A percentile compares a stretch with the other conserved stretches of the same genome.
Evolutionary conservation across 345 rosid species (phyloP).

Genomic region (Salix exigua): DNA sequence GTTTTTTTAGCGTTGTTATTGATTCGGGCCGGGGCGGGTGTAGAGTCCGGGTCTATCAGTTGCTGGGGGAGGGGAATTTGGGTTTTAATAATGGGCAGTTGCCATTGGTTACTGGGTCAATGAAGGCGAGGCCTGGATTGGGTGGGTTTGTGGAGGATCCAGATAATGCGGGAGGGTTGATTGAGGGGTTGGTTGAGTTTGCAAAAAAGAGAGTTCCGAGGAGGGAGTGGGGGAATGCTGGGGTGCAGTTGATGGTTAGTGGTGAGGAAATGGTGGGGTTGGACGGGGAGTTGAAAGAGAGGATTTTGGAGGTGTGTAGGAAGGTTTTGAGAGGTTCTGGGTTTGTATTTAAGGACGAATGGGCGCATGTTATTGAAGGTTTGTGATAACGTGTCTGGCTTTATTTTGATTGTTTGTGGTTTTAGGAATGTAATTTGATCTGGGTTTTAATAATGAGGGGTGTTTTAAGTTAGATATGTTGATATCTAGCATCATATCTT

Average conservation of each 20-base stretch:
- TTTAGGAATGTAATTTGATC: not conserved
- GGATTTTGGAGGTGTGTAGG: conserved; percentile 28
- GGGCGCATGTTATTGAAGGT: conserved; percentile 42
- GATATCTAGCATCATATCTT: not conserved
- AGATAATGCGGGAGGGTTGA: conserved; percentile 19
- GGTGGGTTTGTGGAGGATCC: conserved; percentile 21
- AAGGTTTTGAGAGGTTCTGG: conserved; percentile 36
- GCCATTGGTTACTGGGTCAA: conserved; percentile 29
- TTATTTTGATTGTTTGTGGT: not conserved
- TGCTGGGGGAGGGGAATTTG: conserved; percentile 26
- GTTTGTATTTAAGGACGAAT: conserved; percentile 39
- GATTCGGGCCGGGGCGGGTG: conserved; percentile 21
- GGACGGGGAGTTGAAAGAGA: conserved; percentile 16
- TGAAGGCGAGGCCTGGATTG: conserved; percentile 19
- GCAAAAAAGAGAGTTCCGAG: conserved; percentile 29
- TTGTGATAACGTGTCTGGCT: not conserved
- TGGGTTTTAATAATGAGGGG: not conserved
- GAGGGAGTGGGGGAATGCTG: conserved; percentile 37
- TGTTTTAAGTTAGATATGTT: not conserved
- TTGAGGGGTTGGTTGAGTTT: conserved; percentile 30
- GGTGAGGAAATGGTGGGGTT: conserved; percentile 17
- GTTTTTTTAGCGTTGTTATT: conserved; percentile 28
- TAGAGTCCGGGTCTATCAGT: conserved; percentile 33
- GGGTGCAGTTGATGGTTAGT: conserved; percentile 29
- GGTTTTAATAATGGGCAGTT: conserved; percentile 16